Percentiles rank a stretch among this genome's conserved stretches.
phyloP scores from a whole-genome alignment of 2,329 filamentous ascomycete species.

The Verticillium isaacii region DNA sequence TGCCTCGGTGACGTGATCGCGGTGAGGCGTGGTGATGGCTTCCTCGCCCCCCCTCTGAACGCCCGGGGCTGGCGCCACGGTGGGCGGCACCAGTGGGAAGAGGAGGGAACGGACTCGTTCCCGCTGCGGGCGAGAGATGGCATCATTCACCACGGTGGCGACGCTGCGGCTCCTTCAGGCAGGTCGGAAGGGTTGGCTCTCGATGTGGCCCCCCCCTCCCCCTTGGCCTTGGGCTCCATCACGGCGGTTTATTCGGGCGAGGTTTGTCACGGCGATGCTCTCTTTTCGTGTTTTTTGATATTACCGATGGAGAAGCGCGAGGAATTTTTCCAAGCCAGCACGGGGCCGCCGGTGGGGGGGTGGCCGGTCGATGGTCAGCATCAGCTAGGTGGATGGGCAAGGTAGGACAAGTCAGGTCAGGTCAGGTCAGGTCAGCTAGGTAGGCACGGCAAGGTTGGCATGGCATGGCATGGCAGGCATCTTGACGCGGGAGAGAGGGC shows the following conservation, averaged over 20 bases:
- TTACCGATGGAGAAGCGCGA: background rate
- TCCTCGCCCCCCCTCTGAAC: too few relatives aligned
- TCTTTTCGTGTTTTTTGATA: background rate
- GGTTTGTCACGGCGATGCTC: background rate
- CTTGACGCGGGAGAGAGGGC: too few relatives aligned
- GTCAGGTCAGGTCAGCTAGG: too few relatives aligned
- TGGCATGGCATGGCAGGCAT: too few relatives aligned
- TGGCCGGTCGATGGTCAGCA: too few relatives aligned
- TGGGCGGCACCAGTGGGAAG: background rate
- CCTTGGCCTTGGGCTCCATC: background rate
- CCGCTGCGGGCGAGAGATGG: background rate
- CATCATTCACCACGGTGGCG: background rate
- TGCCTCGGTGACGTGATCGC: background rate
- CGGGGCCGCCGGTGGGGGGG: background rate
- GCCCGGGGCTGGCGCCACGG: too few relatives aligned
- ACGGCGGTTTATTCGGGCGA: background rate
- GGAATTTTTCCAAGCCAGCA: background rate
- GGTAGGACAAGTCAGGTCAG: too few relatives aligned
- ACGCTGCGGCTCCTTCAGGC: background rate
- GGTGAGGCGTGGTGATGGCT: background rate
- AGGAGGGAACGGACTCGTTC: background rate
- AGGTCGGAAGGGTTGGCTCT: background rate
- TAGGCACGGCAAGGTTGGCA: too few relatives aligned
- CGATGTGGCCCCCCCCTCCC: background rate
- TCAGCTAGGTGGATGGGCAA: too few relatives aligned